phyloP scores from a whole-genome alignment of 2,329 filamentous ascomycete genomes.

The Apiospora malaysiana region DNA sequence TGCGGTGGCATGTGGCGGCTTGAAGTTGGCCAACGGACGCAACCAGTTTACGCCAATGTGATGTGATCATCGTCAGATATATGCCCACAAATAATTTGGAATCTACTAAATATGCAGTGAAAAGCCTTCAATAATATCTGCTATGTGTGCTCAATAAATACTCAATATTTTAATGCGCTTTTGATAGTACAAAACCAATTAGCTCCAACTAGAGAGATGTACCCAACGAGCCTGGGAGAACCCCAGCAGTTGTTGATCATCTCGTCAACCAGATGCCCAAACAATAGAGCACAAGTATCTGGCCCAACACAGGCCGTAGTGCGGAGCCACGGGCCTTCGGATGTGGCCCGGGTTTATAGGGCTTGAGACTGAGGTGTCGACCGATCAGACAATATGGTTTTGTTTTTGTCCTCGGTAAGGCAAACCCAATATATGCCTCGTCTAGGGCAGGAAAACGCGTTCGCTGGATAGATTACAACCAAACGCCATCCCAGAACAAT shows the following conservation, averaged over 20 bases:
- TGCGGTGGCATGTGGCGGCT: conserved; percentile 53
- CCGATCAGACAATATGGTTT: neutral
- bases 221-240: neutral
- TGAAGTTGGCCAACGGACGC: neutral
- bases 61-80: neutral
- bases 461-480: conserved; percentile 11
- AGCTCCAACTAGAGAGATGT: neutral
- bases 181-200: conserved; percentile 18
- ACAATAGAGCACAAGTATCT: neutral
- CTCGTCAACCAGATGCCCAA: neutral
- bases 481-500: neutral
- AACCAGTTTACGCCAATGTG: neutral
- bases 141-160: conserved; percentile 14
- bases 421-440: neutral
- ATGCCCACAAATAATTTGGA: neutral
- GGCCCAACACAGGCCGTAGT: neutral
- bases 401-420: neutral
- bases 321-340: neutral
- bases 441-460: neutral
- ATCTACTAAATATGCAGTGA: neutral
- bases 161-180: conserved; percentile 4
- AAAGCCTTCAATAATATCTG: neutral
- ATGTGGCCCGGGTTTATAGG: neutral
- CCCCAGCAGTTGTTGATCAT: neutral
- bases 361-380: neutral